A percentile compares a stretch with the other conserved stretches of the same genome.
These are phyloP conservation scores for Tuber microsphaerosporum DNA, from an alignment of 495 filamentous ascomycete genomes.

Conservation along the genomic window DNA sequence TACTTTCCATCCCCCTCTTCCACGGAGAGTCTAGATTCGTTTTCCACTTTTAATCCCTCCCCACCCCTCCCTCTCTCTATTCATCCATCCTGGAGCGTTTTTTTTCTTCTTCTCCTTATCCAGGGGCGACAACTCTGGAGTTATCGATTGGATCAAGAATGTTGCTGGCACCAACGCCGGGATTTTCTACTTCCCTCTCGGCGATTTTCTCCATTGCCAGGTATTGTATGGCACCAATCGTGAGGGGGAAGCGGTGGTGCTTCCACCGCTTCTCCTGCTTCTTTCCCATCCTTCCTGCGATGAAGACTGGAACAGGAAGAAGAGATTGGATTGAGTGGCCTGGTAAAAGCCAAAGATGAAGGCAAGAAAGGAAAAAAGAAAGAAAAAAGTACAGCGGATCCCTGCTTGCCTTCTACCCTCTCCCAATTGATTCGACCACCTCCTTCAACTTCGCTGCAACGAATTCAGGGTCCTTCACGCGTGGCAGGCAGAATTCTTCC, in stretches of 20 bases:
- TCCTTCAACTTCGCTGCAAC: slow-evolving; percentile 27
- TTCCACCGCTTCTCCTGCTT: not conserved
- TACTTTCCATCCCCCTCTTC: not conserved
- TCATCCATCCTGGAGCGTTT: not conserved
- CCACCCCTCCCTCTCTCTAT: not conserved
- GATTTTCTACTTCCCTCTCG: not conserved
- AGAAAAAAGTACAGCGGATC: slow-evolving; percentile 29
- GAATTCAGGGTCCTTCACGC: slow-evolving; percentile 34
- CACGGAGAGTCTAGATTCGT: not conserved
- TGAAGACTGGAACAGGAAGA: not conserved
- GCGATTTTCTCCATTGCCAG: not conserved
- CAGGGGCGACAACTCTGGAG: not conserved
- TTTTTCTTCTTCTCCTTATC: not conserved
- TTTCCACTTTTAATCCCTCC: not conserved
- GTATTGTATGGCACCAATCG: not conserved
- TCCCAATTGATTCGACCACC: slow-evolving; percentile 27
- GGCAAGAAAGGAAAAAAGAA: slow-evolving; percentile 18
- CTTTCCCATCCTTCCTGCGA: not conserved
- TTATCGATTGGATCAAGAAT: not conserved
- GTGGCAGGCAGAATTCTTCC: slow-evolving; percentile 34
- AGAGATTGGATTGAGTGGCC: not conserved
- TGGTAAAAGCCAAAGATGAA: slow-evolving; percentile 13
- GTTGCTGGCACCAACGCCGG: not conserved
- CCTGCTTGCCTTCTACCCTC: slow-evolving; percentile 17
- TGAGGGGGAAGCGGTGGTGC: not conserved